Conservation (phyloP, 2,329 filamentous ascomycete species). For the Trichophyton rubrum region DNA sequence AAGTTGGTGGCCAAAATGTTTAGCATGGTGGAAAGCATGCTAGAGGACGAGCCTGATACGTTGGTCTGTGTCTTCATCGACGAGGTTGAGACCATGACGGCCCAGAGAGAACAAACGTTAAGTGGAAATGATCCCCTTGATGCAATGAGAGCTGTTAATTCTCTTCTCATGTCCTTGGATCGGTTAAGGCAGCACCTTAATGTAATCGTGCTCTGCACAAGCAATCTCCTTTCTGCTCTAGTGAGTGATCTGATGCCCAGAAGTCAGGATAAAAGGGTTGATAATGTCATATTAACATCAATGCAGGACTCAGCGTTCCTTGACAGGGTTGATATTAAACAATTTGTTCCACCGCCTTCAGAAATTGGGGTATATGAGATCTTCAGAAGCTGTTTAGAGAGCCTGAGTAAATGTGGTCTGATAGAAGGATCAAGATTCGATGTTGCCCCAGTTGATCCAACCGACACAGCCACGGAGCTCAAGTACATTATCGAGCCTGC, state of each 20-base stretch:
- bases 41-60: constrained; percentile 28
- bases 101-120: constrained; percentile 30
- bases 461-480: constrained; percentile 16
- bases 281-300: background rate
- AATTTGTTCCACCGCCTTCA: constrained; percentile 32
- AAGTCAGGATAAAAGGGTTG: background rate
- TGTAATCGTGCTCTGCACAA: constrained; percentile 39
- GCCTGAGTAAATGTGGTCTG: constrained; percentile 29
- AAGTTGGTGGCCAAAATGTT: constrained; percentile 36
- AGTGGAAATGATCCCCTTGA: constrained; percentile 35
- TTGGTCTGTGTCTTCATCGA: constrained; percentile 39
- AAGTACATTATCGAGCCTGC: constrained; percentile 21
- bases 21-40: constrained; percentile 26
- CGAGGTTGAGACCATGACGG: constrained; percentile 40
- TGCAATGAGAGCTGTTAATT: constrained; percentile 38
- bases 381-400: constrained; percentile 36
- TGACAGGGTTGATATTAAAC: constrained; percentile 38
- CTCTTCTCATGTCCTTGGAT: constrained; percentile 39
- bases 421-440: constrained; percentile 22
- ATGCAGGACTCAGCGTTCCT: constrained; percentile 35
- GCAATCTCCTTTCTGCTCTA: constrained; percentile 36
- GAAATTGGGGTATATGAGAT: constrained; percentile 36
- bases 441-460: constrained; percentile 16
- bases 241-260: constrained; percentile 15
- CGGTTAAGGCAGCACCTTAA: constrained; percentile 32